phyloP scores from a whole-genome alignment of 192 early-diverging fungal species.

The Podila clonocystis region DNA sequence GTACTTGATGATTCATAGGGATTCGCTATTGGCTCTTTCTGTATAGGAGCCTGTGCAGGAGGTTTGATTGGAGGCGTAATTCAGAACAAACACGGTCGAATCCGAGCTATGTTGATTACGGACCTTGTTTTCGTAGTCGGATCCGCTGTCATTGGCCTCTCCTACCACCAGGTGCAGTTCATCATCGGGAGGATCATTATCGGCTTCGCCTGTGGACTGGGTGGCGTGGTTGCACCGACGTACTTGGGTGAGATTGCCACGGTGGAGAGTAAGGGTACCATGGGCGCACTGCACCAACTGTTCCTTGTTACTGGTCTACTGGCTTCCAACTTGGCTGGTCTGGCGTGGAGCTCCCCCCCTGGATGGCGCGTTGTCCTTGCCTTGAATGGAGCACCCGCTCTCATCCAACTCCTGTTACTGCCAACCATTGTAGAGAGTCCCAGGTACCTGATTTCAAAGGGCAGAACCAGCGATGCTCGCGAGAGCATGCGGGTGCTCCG shows the following conservation, averaged over 20 bases:
- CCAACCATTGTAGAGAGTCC: slow-evolving; percentile 78
- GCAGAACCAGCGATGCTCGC: slow-evolving; percentile 65
- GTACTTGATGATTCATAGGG: slow-evolving; percentile 20
- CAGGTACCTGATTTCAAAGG: slow-evolving; percentile 69
- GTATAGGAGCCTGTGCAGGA: slow-evolving; percentile 66
- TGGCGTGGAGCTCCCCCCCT: slow-evolving; percentile 66
- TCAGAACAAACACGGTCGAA: slow-evolving; percentile 59
- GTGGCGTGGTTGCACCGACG: slow-evolving; percentile 61
- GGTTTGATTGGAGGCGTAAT: slow-evolving; percentile 59
- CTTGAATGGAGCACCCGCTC: slow-evolving; percentile 67
- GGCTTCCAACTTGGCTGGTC: slow-evolving; percentile 67
- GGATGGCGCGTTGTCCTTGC: slow-evolving; percentile 81
- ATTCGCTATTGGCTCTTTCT: slow-evolving; percentile 53
- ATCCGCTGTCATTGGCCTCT: slow-evolving; percentile 66
- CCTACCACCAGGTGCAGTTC: slow-evolving; percentile 67
- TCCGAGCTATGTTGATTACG: slow-evolving; percentile 65
- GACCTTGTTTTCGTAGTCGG: slow-evolving; percentile 73
- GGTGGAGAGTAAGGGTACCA: slow-evolving; percentile 63
- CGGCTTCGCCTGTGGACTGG: slow-evolving; percentile 78
- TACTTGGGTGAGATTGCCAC: slow-evolving; percentile 87
- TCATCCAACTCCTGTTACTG: slow-evolving; percentile 67
- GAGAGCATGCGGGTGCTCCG: slow-evolving; percentile 60
- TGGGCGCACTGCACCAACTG: slow-evolving; percentile 83
- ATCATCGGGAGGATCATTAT: slow-evolving; percentile 74
- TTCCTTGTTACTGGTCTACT: slow-evolving; percentile 82